Evolutionary conservation across 345 rosid genomes (phyloP), one percentile per base, ranked within the genome.

Genomic region (Murraya koenigii): DNA sequence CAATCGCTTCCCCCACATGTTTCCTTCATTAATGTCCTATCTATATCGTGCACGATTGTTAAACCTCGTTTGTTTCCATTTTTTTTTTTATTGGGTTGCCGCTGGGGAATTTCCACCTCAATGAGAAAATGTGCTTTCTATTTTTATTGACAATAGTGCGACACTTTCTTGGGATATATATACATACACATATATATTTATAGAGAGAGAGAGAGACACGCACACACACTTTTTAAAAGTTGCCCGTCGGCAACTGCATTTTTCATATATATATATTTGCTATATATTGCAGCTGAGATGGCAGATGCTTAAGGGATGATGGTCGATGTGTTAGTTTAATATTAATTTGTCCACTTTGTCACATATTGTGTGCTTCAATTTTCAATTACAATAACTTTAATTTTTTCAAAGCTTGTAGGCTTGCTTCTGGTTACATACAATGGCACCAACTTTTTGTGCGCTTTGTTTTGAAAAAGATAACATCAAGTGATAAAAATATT

Each of bases 41-140:
- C 10, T 66, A 5, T 25, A 66, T 19, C 78, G 71, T 75, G 78
- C 71, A 64, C 71, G 78, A 2, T 17, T 54, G 65, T 76, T 76
- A 54, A 33, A 65, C 35, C 32, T 11, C 4, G 26, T 47, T 60
- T 5, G 64, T 32, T 33, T 41, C 33, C 47, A 32, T 28, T 10
- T 75, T 47, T 33, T 64, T 19, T 15, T 49, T 15, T 14, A 1
- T 49, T 52, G 20, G 22, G 56, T 52, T 52, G 56, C 22, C 1
- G 56, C 56, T 52, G 78, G 63, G 64, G 28, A 35, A 54, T 23
- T 32, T 66, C 72, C 72, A 23, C 38, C 52, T 52, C 49, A 33
- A 64, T 64, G 2, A 15, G 58, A 58, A 44, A 71, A 41, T 15
- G 38, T 30, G 10, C 28, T 74, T 41, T 62, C 26, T 17, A 47